These are phyloP conservation scores for Silene uniflora DNA, from an alignment of 148 eudicot genomes.

Conservation along the genomic window DNA sequence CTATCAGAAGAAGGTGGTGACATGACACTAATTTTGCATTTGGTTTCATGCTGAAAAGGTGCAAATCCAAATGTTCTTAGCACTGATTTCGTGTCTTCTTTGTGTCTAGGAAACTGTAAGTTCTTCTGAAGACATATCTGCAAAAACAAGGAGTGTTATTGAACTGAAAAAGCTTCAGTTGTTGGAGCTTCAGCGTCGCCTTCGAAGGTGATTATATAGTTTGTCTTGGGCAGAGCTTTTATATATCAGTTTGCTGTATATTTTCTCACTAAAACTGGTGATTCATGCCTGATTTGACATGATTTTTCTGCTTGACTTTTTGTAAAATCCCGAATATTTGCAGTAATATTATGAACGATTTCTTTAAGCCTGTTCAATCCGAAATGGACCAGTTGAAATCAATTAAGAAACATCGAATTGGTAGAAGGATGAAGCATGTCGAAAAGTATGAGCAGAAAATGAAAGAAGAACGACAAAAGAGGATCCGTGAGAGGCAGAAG, in stretches of 20 bases:
- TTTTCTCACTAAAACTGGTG: not conserved
- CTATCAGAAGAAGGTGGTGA: not conserved
- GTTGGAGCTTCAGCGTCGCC: conserved; percentile 82
- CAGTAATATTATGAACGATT: conserved; percentile 85
- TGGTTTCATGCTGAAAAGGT: conserved; percentile 1
- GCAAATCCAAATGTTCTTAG: not conserved
- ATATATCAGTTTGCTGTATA: not conserved
- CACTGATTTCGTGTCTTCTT: not conserved
- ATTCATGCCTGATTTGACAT: not conserved
- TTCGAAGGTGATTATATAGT: conserved; percentile 58
- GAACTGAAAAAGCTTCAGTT: conserved; percentile 93
- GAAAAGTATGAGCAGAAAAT: conserved; percentile 92
- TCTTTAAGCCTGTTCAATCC: conserved; percentile 70
- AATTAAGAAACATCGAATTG: conserved; percentile 84
- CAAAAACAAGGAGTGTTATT: conserved; percentile 93
- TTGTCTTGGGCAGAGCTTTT: not conserved
- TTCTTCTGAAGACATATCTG: conserved; percentile 83
- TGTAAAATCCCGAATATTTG: conserved; percentile 10
- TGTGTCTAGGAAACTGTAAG: conserved; percentile 72
- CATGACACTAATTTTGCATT: not conserved
- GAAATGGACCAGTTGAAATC: conserved; percentile 84
- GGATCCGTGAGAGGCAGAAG: conserved; percentile 90
- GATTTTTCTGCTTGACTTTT: not conserved
- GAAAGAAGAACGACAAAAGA: conserved; percentile 98
- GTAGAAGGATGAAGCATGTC: conserved; percentile 82